These are phyloP conservation scores for Diutina mesorugosa DNA, from an alignment of 1,139 yeast species.

Conservation along the genomic window DNA sequence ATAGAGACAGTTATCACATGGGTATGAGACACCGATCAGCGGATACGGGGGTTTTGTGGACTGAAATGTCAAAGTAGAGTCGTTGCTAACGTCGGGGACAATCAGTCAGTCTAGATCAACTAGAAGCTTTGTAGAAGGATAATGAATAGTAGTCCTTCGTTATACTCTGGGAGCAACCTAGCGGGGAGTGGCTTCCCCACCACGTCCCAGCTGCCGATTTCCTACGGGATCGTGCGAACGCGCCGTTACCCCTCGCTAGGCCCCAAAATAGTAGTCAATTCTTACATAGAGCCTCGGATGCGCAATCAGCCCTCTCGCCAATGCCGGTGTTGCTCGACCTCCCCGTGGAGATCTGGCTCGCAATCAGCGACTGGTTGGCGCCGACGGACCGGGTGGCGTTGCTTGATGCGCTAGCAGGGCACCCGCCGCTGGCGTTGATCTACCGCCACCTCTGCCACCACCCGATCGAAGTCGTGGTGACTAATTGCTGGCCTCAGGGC, in stretches of 20 bases:
- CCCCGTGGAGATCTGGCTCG: background rate
- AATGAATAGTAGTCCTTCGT: no score
- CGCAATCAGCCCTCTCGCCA: background rate
- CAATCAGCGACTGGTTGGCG: background rate
- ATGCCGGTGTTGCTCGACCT: background rate
- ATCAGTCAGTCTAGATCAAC: no score
- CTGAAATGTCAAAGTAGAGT: no score
- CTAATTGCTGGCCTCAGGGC: background rate
- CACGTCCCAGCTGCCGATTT: no score
- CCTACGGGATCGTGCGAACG: no score
- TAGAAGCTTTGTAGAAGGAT: no score
- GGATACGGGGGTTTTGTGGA: no score
- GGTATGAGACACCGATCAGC: background rate
- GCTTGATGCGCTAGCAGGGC: background rate
- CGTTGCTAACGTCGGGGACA: no score
- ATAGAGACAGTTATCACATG: background rate
- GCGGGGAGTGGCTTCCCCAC: no score
- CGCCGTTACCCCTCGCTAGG: background rate
- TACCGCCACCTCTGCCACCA: background rate
- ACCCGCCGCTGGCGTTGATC: background rate
- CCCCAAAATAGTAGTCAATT: no score
- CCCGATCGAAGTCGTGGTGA: background rate
- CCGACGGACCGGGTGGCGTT: background rate
- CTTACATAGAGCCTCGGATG: background rate
- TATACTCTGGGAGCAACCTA: no score